Conservation (phyloP, 177 flowering plant species). For the Telopea speciosissima region DNA sequence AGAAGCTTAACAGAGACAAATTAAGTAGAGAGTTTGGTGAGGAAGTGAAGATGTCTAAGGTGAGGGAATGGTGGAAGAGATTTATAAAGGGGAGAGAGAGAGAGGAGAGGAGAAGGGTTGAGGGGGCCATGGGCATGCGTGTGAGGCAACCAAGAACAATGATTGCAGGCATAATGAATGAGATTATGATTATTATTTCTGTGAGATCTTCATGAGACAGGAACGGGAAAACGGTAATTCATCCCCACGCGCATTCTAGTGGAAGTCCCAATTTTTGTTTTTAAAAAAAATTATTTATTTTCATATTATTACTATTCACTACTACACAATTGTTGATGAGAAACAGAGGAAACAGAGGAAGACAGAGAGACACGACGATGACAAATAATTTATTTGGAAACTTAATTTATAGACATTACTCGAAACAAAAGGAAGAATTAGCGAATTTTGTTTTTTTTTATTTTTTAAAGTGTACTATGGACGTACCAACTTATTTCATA, state of each 20-base stretch:
- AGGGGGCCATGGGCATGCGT: slow-evolving; percentile 37
- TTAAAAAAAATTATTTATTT: no score
- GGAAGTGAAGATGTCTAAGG: neutral
- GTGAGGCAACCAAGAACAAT: slow-evolving; percentile 75
- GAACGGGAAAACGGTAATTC: slow-evolving; percentile 20
- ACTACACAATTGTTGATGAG: no score
- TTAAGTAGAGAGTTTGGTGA: neutral
- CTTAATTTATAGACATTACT: no score
- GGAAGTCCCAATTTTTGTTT: neutral
- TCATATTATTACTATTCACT: no score
- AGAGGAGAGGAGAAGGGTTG: neutral
- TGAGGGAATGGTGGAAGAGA: slow-evolving; percentile 2
- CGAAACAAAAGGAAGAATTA: no score
- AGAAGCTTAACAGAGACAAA: neutral
- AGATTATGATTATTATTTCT: slow-evolving; percentile 50
- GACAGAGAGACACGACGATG: no score
- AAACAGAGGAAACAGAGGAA: no score
- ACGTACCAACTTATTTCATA: no score
- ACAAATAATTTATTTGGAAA: no score
- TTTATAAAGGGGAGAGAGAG: slow-evolving; percentile 5
- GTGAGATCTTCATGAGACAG: slow-evolving; percentile 29
- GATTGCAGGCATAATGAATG: slow-evolving; percentile 43
- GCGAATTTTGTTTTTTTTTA: no score
- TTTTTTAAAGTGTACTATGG: no score
- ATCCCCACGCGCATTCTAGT: slow-evolving; percentile 24